Base-by-base conservation (phyloP, 192 early-diverging fungal species). In the Gamsiella multidivaricata region DNA sequence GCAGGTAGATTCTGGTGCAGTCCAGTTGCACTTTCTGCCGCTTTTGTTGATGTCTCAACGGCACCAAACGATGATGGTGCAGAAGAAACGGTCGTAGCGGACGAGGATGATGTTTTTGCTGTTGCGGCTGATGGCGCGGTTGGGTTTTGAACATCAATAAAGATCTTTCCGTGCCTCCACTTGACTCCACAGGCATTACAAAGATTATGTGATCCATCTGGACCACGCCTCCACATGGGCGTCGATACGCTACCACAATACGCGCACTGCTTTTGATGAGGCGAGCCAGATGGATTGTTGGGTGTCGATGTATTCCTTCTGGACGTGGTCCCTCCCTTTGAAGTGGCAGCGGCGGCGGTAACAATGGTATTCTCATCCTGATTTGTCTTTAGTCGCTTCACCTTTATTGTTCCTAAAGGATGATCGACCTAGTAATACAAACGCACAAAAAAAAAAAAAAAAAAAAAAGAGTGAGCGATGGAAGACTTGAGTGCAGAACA, bases 161-260 rank as follows among this genome's bases (percentile, higher is more conserved):
- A 46, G 50, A 93, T 90, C 57, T 90, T 91, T 34, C 92, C 92
- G 20, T 87, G 80, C 34, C 88, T 90, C 92, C 92, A 93, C 43
- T 90, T 89, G 9, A 93, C 88, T 23, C 92, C 92, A 50, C 92
- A 93, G 0, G 90, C 88, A 61, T 93, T 93, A 60, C 92, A 93
- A 7, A 93, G 80, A 2, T 90, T 93, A 4, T 88, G 86, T 9
- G 88, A 82, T 5, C 92, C 92, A 26, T 82, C 76, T 0, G 92
- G 92, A 0, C 92, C 92, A 25, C 92, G 86, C 18, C 92, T 83
- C 92, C 92, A 93, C 71, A 91, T 92, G 0, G 92, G 92, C 33
- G 92, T 93, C 14, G 83, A 80, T 20, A 70, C 85, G 36, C 85
- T 81, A 15, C 84, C 82, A 61, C 92, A 93, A 62, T 91, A 90